phyloP scores from a whole-genome alignment of 2,329 filamentous ascomycete species.

The Polychaeton citri region DNA sequence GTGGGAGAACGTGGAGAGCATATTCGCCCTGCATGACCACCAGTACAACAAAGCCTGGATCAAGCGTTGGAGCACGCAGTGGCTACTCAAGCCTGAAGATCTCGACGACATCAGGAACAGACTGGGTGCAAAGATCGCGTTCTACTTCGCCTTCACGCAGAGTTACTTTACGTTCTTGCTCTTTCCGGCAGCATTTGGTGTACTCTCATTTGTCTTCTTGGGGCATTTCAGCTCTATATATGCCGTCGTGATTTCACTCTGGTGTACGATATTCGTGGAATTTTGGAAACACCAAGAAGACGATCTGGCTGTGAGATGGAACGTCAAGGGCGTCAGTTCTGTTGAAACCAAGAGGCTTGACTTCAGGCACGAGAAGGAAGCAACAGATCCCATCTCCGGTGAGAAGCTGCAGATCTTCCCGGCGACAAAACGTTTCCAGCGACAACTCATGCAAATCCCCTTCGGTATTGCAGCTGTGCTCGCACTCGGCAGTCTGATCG shows the following conservation, averaged over 20 bases:
- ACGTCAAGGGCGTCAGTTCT: conserved; percentile 67
- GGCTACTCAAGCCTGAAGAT: conserved; percentile 33
- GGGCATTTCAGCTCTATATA: conserved; percentile 76
- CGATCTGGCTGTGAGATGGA: conserved; percentile 78
- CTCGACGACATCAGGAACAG: conserved; percentile 37
- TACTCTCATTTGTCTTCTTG: conserved; percentile 66
- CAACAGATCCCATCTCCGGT: conserved; percentile 68
- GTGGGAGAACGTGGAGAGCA: conserved; percentile 36
- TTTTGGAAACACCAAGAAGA: conserved; percentile 92
- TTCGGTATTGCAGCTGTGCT: conserved; percentile 64
- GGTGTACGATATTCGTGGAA: conserved; percentile 81
- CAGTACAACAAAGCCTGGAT: conserved; percentile 41
- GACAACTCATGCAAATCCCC: conserved; percentile 70
- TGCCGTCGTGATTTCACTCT: conserved; percentile 64
- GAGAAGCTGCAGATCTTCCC: conserved; percentile 67
- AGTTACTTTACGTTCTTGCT: conserved; percentile 77
- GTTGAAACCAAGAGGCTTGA: conserved; percentile 67
- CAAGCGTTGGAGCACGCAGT: conserved; percentile 37
- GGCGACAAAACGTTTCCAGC: conserved; percentile 56
- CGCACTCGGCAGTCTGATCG: conserved; percentile 69
- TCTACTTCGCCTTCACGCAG: conserved; percentile 91
- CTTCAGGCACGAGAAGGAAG: conserved; percentile 66
- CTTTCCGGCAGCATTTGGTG: conserved; percentile 68
- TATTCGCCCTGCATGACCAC: conserved; percentile 39
- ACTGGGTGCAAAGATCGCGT: conserved; percentile 56